phyloP scores from a whole-genome alignment of 805 yeast species.

The Cyberlindnera americana region DNA sequence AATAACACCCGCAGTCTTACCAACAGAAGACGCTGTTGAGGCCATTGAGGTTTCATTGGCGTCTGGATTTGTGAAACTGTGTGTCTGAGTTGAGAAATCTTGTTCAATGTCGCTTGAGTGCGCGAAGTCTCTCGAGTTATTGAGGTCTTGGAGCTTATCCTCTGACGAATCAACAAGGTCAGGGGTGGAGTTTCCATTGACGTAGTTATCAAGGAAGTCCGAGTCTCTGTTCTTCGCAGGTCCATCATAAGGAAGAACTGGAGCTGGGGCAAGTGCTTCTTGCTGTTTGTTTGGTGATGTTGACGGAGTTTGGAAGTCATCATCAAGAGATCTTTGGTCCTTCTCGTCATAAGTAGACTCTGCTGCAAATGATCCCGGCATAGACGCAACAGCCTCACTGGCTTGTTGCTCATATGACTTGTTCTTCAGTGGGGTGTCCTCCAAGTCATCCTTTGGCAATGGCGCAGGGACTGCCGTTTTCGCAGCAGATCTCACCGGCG shows the following conservation, averaged over 20 bases:
- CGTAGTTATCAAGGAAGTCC: conserved; percentile 30
- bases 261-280: background rate
- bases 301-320: conserved; percentile 17
- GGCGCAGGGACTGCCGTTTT: conserved; percentile 23
- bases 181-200: conserved; percentile 14
- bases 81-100: background rate
- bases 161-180: conserved; percentile 11
- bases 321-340: conserved; percentile 2
- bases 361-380: conserved; percentile 12
- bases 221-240: conserved; percentile 21
- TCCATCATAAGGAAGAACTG: conserved; percentile 3
- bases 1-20: conserved; percentile 1
- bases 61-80: no score
- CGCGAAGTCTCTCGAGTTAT: background rate
- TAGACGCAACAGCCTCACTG: background rate
- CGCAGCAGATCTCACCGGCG: conserved; percentile 25
- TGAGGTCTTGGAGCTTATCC: background rate
- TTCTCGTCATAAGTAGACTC: background rate
- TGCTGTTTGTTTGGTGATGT: conserved; percentile 9
- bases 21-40: background rate
- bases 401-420: no score
- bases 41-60: background rate
- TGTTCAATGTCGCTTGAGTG: background rate
- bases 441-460: conserved; percentile 8
- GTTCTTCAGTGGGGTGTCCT: background rate